These are phyloP conservation scores for Metschnikowia continentalis DNA, from an alignment of 805 yeast species.

Conservation along the genomic window DNA sequence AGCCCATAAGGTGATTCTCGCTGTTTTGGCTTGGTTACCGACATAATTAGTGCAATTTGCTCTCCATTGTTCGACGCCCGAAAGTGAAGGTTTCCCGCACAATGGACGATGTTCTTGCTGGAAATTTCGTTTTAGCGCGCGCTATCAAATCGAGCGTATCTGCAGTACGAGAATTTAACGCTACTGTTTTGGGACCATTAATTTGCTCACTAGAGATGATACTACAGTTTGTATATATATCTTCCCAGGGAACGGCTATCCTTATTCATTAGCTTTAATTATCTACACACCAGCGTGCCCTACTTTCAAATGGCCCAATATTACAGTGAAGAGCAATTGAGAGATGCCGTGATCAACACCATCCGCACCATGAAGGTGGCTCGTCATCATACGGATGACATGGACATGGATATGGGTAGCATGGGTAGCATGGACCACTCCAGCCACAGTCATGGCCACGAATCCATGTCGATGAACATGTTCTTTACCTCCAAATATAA, in stretches of 20 bases:
- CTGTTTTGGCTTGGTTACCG: not conserved
- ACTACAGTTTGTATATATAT: not conserved
- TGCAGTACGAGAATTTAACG: slow-evolving; percentile 1
- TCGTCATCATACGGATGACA: not conserved
- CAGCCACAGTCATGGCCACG: slow-evolving; percentile 10
- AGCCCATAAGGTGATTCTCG: not conserved
- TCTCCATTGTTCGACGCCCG: not conserved
- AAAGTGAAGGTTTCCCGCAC: not conserved
- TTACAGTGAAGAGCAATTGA: not conserved
- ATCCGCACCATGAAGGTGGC: slow-evolving; percentile 1
- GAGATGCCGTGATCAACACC: not conserved
- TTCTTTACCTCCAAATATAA: slow-evolving; percentile 48
- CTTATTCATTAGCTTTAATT: not conserved
- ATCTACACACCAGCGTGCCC: not conserved
- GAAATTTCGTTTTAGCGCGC: not conserved
- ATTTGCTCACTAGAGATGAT: slow-evolving; percentile 2
- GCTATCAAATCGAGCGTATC: not conserved
- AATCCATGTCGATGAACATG: slow-evolving; percentile 46
- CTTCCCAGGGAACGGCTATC: too few relatives aligned
- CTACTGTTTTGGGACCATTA: not conserved
- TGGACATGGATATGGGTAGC: slow-evolving; percentile 16
- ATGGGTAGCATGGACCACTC: slow-evolving; percentile 6
- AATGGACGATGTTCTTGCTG: not conserved
- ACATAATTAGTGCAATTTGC: not conserved
- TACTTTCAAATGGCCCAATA: not conserved